Base-by-base conservation (phyloP, 768 basidiomycete species). In the Rhizopogon rudus region DNA sequence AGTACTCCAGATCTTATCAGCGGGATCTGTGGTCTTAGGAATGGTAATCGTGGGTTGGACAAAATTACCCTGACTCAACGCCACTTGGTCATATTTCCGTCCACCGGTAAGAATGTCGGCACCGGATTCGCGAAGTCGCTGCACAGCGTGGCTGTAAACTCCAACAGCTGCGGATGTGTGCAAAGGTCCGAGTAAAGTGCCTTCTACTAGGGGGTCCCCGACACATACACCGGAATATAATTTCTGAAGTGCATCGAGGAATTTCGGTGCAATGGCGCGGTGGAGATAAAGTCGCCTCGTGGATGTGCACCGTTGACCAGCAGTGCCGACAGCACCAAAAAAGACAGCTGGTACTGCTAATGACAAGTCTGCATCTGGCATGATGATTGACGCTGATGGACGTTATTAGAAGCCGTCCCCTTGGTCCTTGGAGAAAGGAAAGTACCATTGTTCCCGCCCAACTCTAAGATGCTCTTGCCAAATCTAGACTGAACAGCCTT, bases 381-480 rank as follows among this genome's bases (percentile, higher is more conserved):
- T 89, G 60, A 98, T 80, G 62, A 97, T 86, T 40, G 92, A 86
- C 60, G 95, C 94, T 94, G 69, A 58, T 53, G 44, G 44, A 50
- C 57, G 40, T 59, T 62, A 52, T 46, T 57, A 59, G 44, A 57
- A 59, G 62, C 43, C 56, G 55, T 60, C 63, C 59, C 54, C 49
- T 54, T 57, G 55, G 59, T 49, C 40, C 57, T 58, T 62, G 60
- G 51, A 44, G 53, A 57, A 55, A 54, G 35, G 41, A 42, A 62
- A 57, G 52, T 70, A 92, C 92, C 93, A 66, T 98, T 98, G 73
- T 98, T 98, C 37, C 96, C 96, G 25, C 95, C 95, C 2, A 98
- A 76, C 67, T 98, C 96, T 25, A 98, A 80, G 20, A 98, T 83
- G 31, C 84, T 78, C 73, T 96, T 92, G 17, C 94, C 95, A 69